Evolutionary conservation across 352 stramenopile species (phyloP), one percentile per base, ranked within the genome.

Genomic region (Pythium guiyangense): DNA sequence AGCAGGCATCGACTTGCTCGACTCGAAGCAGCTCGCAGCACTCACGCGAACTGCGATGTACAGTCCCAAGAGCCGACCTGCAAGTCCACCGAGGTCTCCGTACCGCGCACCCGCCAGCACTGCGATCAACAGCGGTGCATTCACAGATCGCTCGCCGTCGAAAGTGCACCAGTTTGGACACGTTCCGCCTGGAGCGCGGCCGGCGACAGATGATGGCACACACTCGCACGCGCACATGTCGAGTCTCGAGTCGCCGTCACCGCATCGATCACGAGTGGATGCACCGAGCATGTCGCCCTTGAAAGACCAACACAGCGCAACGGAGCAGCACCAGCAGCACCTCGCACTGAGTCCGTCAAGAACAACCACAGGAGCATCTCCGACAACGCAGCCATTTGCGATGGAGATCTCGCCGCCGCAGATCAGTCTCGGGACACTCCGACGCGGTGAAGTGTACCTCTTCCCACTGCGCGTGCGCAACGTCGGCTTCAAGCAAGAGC

Each of bases 401-500:
- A 84, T 87, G 64, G 76, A 88, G 51, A 62, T 90, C 6, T 77
- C 76, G 34, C 76, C 80, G 31, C 65, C 72, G 1, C 62, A 55
- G 8, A 70, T 88, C 40, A 49, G 50, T 2, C 54, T 90, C 17
- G 71, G 64, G 11, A 65, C 64, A 3, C 52, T 90, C 2, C 54
- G 60, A 10, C 57, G 64, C 6, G 69, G 63, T 1, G 74, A 88
- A 63, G 77, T 90, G 10, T 90, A 88, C 31, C 53, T 90, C 14
- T 87, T 88, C 52, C 77, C 77, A 17, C 47, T 88, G 18, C 76
- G 80, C 35, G 61, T 87, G 27, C 79, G 77, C 45, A 92, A 92
- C 35, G 70, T 92, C 15, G 79, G 78, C 4, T 71, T 63, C 31
- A 79, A 70, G 52, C 72, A 88, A 45, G 76, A 92, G 39, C 82